Evolutionary conservation across 2,329 filamentous ascomycete genomes (phyloP).

Genomic region (Colletotrichum echinochloae): DNA sequence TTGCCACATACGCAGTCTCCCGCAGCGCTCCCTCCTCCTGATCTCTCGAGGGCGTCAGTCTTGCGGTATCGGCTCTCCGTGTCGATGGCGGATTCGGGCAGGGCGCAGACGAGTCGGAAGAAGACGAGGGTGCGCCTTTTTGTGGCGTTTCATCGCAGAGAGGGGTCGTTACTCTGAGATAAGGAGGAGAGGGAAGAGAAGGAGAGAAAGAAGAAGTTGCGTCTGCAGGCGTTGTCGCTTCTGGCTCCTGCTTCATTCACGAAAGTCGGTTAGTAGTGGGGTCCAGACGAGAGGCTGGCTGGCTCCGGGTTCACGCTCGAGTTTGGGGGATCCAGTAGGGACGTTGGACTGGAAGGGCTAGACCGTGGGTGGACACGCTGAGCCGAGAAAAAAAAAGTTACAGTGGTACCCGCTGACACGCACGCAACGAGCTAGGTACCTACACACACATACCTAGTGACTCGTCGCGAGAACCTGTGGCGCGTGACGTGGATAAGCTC

Average conservation of each 20-base stretch:
- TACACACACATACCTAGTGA: slow-evolving; percentile 18
- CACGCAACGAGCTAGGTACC: slow-evolving; percentile 2
- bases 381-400: background rate
- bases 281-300: slow-evolving; percentile 27
- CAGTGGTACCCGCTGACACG: slow-evolving; percentile 24
- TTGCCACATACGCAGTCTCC: slow-evolving; percentile 24
- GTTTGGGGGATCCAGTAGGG: slow-evolving; percentile 8
- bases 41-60: slow-evolving; percentile 6
- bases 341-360: background rate
- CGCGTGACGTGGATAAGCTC: slow-evolving; percentile 11
- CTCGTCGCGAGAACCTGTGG: slow-evolving; percentile 1
- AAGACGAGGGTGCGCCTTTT: slow-evolving; percentile 13
- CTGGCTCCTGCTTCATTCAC: slow-evolving; percentile 33
- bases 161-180: background rate
- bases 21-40: slow-evolving; percentile 17
- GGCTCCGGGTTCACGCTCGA: slow-evolving; percentile 7
- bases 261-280: slow-evolving; percentile 39
- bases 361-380: background rate
- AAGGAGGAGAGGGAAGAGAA: background rate
- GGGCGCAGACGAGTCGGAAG: slow-evolving; percentile 13
- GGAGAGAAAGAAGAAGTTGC: slow-evolving; percentile 2
- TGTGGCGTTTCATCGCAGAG: slow-evolving; percentile 35
- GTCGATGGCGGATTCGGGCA: background rate
- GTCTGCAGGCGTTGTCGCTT: slow-evolving; percentile 26
- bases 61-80: background rate